These are phyloP conservation scores for Suillus placidus DNA, from an alignment of 768 basidiomycete species.

Conservation along the genomic window DNA sequence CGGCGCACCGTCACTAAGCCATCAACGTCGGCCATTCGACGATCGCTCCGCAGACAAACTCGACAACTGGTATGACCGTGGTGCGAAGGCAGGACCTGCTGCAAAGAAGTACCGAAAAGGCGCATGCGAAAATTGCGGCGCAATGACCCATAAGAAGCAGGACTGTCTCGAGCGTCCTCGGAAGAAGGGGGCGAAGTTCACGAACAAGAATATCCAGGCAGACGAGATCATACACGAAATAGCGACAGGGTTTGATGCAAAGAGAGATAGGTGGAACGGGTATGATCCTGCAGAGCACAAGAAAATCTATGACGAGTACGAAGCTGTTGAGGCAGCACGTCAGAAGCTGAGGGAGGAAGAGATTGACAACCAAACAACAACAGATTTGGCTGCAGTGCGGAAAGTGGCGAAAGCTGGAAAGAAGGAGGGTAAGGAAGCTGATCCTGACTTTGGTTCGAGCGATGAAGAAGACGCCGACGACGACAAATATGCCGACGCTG, in stretches of 20 bases:
- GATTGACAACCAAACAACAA: conserved; percentile 96
- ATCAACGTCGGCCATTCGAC: conserved; percentile 81
- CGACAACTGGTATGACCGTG: conserved; percentile 91
- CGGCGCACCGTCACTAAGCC: conserved; percentile 89
- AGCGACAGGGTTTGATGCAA: conserved; percentile 81
- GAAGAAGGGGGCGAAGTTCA: conserved; percentile 93
- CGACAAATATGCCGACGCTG: conserved; percentile 97
- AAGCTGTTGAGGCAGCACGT: conserved; percentile 86
- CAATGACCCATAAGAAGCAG: conserved; percentile 87
- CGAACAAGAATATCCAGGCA: conserved; percentile 84
- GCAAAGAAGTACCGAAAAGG: conserved; percentile 98
- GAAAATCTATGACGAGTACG: conserved; percentile 90
- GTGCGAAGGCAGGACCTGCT: conserved; percentile 80
- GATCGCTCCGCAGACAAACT: conserved; percentile 66
- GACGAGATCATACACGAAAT: conserved; percentile 91
- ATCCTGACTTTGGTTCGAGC: conserved; percentile 94
- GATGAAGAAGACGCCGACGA: conserved; percentile 96
- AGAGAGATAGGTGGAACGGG: conserved; percentile 98
- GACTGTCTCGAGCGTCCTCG: conserved; percentile 97
- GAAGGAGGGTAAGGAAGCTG: conserved; percentile 66
- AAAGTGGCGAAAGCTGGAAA: conserved; percentile 94
- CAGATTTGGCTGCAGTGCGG: conserved; percentile 85
- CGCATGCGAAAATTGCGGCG: conserved; percentile 98
- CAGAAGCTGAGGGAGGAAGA: conserved; percentile 94
- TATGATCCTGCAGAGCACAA: conserved; percentile 91